These are phyloP conservation scores for Nymphaea thermarum DNA, from an alignment of 164 flowering plant genomes.

Conservation along the genomic window DNA sequence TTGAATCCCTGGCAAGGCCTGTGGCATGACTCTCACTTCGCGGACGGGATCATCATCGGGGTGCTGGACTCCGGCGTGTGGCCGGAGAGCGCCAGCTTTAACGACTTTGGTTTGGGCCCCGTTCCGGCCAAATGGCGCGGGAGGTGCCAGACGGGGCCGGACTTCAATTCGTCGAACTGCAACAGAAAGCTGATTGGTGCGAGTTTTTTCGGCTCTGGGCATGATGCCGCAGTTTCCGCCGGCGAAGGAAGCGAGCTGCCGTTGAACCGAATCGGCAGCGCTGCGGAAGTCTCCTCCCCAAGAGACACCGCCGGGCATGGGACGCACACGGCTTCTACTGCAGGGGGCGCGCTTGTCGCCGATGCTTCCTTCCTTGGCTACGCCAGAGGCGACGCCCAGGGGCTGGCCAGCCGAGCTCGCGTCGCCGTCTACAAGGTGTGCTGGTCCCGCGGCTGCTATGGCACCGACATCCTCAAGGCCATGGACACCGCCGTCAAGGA, in stretches of 20 bases:
- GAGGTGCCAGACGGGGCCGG: constrained; percentile 6
- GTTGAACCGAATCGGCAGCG: neutral
- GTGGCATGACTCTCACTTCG: constrained; percentile 5
- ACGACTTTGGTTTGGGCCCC: constrained; percentile 2
- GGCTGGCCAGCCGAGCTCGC: constrained; percentile 52
- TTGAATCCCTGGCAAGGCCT: constrained; percentile 1
- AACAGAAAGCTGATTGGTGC: constrained; percentile 15
- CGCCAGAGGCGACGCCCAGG: constrained; percentile 32
- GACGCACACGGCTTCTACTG: constrained; percentile 58
- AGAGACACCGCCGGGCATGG: constrained; percentile 46
- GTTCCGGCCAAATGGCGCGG: constrained; percentile 5
- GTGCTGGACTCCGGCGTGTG: constrained; percentile 6
- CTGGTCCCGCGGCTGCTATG: constrained; percentile 27
- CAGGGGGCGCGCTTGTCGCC: constrained; percentile 27
- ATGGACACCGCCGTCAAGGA: constrained; percentile 42
- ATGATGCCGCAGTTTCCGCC: constrained; percentile 1
- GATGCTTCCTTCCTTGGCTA: constrained; percentile 28
- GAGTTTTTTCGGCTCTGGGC: constrained; percentile 7
- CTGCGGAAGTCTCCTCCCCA: constrained; percentile 6
- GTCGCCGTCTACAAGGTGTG: constrained; percentile 43
- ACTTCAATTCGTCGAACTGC: constrained; percentile 10
- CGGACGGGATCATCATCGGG: constrained; percentile 9
- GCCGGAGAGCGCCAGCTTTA: constrained; percentile 6
- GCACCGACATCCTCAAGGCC: constrained; percentile 39
- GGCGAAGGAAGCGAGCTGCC: constrained; percentile 30